phyloP scores from a whole-genome alignment of 2,329 filamentous ascomycete species.

The Alternaria sp. region DNA sequence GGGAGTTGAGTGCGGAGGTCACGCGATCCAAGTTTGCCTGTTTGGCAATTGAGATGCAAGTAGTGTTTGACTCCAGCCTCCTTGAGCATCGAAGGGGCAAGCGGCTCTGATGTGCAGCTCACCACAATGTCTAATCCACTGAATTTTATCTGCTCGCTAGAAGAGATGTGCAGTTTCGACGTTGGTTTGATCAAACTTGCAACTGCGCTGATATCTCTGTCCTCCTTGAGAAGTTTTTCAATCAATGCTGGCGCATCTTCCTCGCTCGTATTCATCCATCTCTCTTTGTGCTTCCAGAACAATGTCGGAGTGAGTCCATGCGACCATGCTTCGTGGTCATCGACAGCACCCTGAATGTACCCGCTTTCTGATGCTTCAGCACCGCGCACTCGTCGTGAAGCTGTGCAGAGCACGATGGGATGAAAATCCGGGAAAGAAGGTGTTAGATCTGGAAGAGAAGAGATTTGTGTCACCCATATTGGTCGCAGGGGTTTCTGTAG shows the following conservation, averaged over 20 bases:
- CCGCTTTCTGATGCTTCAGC: constrained; percentile 74
- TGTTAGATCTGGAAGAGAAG: constrained; percentile 58
- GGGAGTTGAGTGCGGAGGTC: constrained; percentile 77
- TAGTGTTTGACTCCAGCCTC: constrained; percentile 53
- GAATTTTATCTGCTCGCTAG: constrained; percentile 50
- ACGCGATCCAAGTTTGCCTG: constrained; percentile 81
- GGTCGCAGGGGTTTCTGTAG: constrained; percentile 77
- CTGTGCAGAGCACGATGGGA: constrained; percentile 84
- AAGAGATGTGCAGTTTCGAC: constrained; percentile 52
- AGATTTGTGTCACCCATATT: constrained; percentile 80
- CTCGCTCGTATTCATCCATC: constrained; percentile 71
- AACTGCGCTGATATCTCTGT: constrained; percentile 20
- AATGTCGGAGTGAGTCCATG: constrained; percentile 76
- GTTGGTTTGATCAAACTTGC: constrained; percentile 56
- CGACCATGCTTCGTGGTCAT: constrained; percentile 95
- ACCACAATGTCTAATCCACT: constrained; percentile 53
- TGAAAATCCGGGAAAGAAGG: constrained; percentile 66
- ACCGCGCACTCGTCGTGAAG: constrained; percentile 74
- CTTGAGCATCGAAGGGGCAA: constrained; percentile 27
- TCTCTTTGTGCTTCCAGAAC: constrained; percentile 77
- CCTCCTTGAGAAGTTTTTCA: constrained; percentile 49
- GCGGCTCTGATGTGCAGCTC: constrained; percentile 56
- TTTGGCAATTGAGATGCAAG: constrained; percentile 70
- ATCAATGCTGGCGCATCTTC: constrained; percentile 67
- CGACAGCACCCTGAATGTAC: constrained; percentile 93